phyloP scores from a whole-genome alignment of 2,329 filamentous ascomycete genomes.

The Aspergillus sp. region DNA sequence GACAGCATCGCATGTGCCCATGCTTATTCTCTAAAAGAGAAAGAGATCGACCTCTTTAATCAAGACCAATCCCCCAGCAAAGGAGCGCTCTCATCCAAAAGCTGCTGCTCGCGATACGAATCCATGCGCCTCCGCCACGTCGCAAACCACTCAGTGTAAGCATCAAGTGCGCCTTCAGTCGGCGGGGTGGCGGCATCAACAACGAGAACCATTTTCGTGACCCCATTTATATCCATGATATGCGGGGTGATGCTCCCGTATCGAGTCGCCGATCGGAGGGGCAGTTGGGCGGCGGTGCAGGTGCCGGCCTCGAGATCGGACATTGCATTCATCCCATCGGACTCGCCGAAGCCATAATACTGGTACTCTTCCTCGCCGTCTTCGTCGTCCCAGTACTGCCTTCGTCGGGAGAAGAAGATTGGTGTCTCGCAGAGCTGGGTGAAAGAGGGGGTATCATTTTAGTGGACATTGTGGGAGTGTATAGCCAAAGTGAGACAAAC shows the following conservation, averaged over 20 bases:
- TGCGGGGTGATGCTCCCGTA: conserved; percentile 4
- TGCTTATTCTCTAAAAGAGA: too few relatives aligned
- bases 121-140: conserved; percentile 1
- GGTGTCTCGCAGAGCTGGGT: neutral
- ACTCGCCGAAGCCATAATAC: neutral
- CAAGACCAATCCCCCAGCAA: neutral
- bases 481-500: neutral
- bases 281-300: neutral
- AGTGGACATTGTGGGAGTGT: neutral
- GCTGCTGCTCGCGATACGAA: neutral
- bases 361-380: neutral
- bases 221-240: neutral
- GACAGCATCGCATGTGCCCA: too few relatives aligned
- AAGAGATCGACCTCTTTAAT: neutral
- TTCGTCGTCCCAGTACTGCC: neutral
- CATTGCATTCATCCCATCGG: neutral
- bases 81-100: neutral
- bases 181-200: neutral
- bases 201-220: conserved; percentile 5
- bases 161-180: neutral
- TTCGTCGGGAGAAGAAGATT: neutral
- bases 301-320: neutral
- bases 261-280: neutral
- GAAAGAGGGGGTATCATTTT: neutral
- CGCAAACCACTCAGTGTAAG: conserved; percentile 7